phyloP scores from a whole-genome alignment of 83 land plant species.

The Thuja plicata region DNA sequence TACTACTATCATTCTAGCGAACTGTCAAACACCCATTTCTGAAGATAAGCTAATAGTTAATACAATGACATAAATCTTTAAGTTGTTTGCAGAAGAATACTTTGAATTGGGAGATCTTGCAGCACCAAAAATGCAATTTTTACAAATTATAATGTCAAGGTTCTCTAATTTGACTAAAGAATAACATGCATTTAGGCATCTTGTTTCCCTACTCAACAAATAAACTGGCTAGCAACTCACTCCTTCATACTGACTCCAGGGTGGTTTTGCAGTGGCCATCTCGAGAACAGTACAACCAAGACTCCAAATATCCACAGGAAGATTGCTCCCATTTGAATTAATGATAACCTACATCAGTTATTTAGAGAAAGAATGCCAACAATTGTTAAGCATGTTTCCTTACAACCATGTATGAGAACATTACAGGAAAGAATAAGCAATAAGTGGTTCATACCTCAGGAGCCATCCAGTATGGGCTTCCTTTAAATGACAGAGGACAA shows the following conservation, averaged over 20 bases:
- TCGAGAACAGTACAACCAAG: conserved; percentile 94
- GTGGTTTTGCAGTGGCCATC: conserved; percentile 93
- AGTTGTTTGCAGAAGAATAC: not conserved
- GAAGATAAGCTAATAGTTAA: not conserved
- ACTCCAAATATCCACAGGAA: conserved; percentile 96
- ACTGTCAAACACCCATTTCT: not conserved
- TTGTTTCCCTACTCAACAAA: not conserved
- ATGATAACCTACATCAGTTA: conserved; percentile 59
- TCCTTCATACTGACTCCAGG: conserved; percentile 94
- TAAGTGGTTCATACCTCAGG: conserved; percentile 60
- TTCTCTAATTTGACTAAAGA: not conserved
- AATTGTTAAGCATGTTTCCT: not conserved
- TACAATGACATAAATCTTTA: not conserved
- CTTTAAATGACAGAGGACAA: conserved; percentile 72
- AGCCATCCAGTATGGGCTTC: conserved; percentile 95
- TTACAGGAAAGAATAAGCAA: not conserved
- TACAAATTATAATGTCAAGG: not conserved
- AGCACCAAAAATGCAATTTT: not conserved
- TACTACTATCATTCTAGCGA: not conserved
- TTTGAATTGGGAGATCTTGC: not conserved
- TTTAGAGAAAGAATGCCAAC: not conserved
- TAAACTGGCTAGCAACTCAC: conserved; percentile 24
- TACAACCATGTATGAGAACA: not conserved
- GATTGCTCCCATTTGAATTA: conserved; percentile 69
- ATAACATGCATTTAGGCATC: not conserved